Evolutionary conservation across 176 grass and related monocot genomes (phyloP).

Genomic region (Tillandsia leiboldiana): DNA sequence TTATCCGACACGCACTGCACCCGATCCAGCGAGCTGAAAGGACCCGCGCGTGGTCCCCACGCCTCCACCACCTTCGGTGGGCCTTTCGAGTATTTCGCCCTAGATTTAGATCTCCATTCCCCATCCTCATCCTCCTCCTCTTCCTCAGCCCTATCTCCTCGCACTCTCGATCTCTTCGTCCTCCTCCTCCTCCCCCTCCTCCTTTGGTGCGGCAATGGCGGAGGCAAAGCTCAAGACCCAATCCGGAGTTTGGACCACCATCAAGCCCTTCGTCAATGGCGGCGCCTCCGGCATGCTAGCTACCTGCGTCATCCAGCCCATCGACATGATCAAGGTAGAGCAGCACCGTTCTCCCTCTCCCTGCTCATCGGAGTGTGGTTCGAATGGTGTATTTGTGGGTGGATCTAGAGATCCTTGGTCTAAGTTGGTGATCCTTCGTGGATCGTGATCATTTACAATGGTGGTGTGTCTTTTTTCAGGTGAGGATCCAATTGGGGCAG

Average conservation of each 20-base stretch:
- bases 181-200: not conserved
- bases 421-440: not conserved
- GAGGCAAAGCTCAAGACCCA: slow-evolving; percentile 1
- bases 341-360: not conserved
- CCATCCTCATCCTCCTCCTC: too few species aligned
- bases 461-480: slow-evolving; percentile 35
- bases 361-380: not conserved
- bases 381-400: not conserved
- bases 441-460: not conserved
- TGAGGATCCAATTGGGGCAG: slow-evolving; percentile 94
- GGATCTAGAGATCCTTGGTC: slow-evolving; percentile 8
- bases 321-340: slow-evolving; percentile 95
- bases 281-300: slow-evolving; percentile 91
- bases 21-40: too few species aligned
- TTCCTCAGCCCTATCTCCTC: not conserved
- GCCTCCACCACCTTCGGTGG: too few species aligned
- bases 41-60: too few species aligned
- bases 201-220: not conserved
- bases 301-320: slow-evolving; percentile 94
- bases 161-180: not conserved
- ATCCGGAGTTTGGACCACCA: slow-evolving; percentile 51
- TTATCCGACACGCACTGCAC: too few species aligned
- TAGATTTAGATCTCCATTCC: too few species aligned
- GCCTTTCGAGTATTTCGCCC: too few species aligned
- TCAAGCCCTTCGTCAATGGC: slow-evolving; percentile 86